Base-by-base conservation (phyloP, 2,329 filamentous ascomycete genomes). In the Aureobasidium vineae region DNA sequence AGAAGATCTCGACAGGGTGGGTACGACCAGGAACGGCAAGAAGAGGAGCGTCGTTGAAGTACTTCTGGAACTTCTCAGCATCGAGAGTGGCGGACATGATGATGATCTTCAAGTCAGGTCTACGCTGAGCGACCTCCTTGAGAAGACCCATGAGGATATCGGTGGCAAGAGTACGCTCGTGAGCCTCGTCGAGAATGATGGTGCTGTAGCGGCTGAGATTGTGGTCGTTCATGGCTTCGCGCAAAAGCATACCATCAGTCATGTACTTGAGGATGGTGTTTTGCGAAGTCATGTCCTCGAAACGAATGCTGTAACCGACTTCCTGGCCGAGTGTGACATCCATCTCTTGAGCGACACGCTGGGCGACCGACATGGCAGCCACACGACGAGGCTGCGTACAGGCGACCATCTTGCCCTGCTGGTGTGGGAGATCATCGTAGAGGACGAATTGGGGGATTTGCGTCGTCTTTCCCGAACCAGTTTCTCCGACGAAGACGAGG, bases 31-130 rank as follows among this genome's bases (percentile, higher is more conserved):
- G 95, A 2, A 99, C 95, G 28, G 94, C 92, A 63, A 99, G 86
- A 47, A 99, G 84, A 7, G 95, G 95, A 5, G 95, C 95, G 73
- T 97, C 87, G 79, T 92, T 91, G 82, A 99, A 99, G 81, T 99
- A 99, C 68, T 88, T 89, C 78, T 98, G 95, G 77, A 99, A 99
- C 80, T 99, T 99, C 75, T 97, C 90, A 5, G 95, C 95, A 79
- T 99, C 95, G 65, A 99, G 85, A 11, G 95, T 99, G 68, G 95
- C 95, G 75, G 94, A 98, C 88, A 98, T 99, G 84, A 99, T 95
- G 75, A 99, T 95, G 74, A 99, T 91, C 82, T 99, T 99, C 74
- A 99, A 83, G 77, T 99, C 95, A 4, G 91, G 86, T 67, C 95
- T 86, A 73, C 92, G 87, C 72, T 84, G 79, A 40, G 93, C 88